phyloP scores from a whole-genome alignment of 2,329 filamentous ascomycete genomes.

The Alternaria postmessia region DNA sequence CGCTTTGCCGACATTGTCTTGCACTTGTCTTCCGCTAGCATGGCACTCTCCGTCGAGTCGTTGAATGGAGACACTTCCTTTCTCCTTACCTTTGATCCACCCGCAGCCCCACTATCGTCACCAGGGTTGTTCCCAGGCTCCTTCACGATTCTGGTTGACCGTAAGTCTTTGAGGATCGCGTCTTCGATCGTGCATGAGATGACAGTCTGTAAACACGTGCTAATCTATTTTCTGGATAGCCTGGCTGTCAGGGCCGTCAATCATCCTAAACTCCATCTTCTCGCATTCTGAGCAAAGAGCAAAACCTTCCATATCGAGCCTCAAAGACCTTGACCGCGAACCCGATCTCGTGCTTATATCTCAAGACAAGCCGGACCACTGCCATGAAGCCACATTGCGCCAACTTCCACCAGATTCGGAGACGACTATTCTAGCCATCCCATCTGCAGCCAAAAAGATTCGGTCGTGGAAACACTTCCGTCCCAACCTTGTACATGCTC shows the following conservation, averaged over 20 bases:
- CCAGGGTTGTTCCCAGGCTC: conserved; percentile 55
- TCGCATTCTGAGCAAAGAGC: conserved; percentile 66
- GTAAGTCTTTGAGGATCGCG: conserved; percentile 9
- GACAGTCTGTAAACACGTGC: conserved; percentile 1
- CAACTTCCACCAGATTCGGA: conserved; percentile 65
- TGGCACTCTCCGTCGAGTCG: conserved; percentile 71
- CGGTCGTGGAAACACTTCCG: conserved; percentile 74
- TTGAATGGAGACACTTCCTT: conserved; percentile 72
- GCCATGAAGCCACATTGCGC: conserved; percentile 72
- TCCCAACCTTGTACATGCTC: conserved; percentile 53
- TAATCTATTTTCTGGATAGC: conserved; percentile 41
- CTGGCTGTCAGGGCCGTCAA: conserved; percentile 70
- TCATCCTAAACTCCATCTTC: conserved; percentile 68
- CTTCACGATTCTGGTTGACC: conserved; percentile 75
- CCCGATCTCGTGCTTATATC: conserved; percentile 67
- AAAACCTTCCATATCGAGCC: conserved; percentile 65
- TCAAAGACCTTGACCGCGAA: conserved; percentile 60
- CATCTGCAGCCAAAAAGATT: conserved; percentile 70
- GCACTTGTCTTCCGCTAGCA: conserved; percentile 41
- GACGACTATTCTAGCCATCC: conserved; percentile 72
- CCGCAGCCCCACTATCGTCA: conserved; percentile 53
- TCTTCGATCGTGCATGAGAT: not conserved
- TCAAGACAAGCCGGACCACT: conserved; percentile 73
- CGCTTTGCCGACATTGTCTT: conserved; percentile 8
- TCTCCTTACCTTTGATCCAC: conserved; percentile 68